Evolutionary conservation across 805 yeast genomes (phyloP).

Genomic region (Tanozyma kutaoensis): DNA sequence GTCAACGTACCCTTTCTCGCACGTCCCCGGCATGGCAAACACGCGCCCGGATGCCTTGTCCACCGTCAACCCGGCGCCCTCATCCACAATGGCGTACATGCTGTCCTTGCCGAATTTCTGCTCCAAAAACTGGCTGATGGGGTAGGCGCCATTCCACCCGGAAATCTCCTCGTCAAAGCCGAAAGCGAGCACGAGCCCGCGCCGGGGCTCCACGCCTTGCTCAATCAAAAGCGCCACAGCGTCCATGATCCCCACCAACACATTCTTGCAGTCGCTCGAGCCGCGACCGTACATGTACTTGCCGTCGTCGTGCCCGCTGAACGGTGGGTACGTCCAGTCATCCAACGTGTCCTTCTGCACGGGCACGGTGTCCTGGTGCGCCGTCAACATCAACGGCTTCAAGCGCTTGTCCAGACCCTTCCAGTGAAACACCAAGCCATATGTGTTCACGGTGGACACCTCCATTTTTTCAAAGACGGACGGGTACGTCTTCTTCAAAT

Average conservation of each 20-base stretch:
- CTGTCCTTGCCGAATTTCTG: constrained; percentile 5
- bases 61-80: constrained; percentile 18
- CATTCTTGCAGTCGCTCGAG: constrained; percentile 8
- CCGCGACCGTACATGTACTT: constrained; percentile 8
- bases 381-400: constrained; percentile 7
- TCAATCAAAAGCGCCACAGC: constrained; percentile 5
- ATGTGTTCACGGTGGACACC: constrained; percentile 4
- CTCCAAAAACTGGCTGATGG: constrained; percentile 3
- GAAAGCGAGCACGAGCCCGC: constrained; percentile 6
- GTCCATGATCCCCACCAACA: constrained; percentile 7
- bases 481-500: constrained; percentile 10
- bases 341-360: constrained; percentile 1
- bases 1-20: constrained; percentile 38
- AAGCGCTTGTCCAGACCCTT: constrained; percentile 4
- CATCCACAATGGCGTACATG: constrained; percentile 8
- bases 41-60: constrained; percentile 34
- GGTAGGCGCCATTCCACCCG: constrained; percentile 4
- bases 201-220: constrained; percentile 3
- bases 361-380: constrained; percentile 4
- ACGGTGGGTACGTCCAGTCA: constrained; percentile 2
- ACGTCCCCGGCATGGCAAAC: constrained; percentile 35
- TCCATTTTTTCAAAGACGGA: constrained; percentile 7
- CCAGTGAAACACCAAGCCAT: constrained; percentile 7
- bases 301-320: constrained; percentile 1
- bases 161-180: constrained; percentile 9